Evolutionary conservation across 169 alveolate genomes (phyloP).

Genomic region (Toxoplasma gondii): DNA sequence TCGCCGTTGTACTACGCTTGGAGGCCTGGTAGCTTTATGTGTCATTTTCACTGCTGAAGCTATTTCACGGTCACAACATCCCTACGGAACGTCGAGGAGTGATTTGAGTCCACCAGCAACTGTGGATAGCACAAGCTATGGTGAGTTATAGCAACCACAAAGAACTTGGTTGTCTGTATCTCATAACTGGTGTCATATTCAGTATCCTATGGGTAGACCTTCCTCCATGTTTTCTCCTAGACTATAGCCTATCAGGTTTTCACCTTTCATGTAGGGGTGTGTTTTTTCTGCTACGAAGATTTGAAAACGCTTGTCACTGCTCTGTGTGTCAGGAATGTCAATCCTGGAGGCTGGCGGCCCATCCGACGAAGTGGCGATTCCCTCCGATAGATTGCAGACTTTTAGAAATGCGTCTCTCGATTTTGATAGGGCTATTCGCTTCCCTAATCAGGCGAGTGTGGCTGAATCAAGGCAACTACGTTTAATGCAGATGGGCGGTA

Average conservation of each 20-base stretch:
- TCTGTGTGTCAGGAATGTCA: not conserved
- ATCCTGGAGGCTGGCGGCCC: not conserved
- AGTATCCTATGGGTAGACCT: no score
- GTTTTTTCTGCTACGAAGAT: no score
- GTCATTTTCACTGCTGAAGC: not conserved
- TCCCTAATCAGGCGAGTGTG: slow-evolving; percentile 22
- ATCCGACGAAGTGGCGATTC: not conserved
- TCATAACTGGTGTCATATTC: not conserved
- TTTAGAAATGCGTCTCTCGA: not conserved
- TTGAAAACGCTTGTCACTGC: no score
- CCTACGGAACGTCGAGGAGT: not conserved
- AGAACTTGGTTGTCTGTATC: not conserved
- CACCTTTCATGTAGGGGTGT: no score
- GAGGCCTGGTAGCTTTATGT: no score
- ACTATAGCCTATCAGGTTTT: no score
- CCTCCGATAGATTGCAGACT: not conserved
- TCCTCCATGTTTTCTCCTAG: no score
- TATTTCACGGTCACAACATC: not conserved
- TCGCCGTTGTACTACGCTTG: no score
- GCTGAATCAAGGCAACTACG: not conserved
- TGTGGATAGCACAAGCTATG: not conserved
- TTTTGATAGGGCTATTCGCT: not conserved
- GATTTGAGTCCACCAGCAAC: not conserved
- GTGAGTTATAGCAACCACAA: no score
- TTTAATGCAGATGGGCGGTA: slow-evolving; percentile 38